Percentiles rank a stretch among this genome's conserved stretches.
Conservation (phyloP, 768 basidiomycete genomes). For the Hericium erinaceus region DNA sequence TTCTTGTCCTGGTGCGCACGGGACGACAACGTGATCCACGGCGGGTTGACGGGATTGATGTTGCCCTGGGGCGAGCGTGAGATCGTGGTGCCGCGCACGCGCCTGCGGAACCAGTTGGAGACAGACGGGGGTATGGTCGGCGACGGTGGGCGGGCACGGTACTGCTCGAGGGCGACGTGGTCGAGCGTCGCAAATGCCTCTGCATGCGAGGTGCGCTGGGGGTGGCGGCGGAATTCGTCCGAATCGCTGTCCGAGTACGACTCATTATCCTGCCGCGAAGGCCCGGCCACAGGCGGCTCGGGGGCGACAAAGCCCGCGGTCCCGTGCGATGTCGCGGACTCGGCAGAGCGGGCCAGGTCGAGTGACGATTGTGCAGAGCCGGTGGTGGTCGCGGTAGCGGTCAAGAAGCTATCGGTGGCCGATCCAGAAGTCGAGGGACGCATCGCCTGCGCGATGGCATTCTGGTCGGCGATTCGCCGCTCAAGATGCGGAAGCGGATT, state of each 20-base stretch:
- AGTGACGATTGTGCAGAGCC: conserved; percentile 3
- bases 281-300: neutral
- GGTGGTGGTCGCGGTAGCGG: neutral
- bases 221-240: conserved; percentile 7
- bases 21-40: conserved; percentile 60
- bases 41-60: conserved; percentile 28
- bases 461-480: neutral
- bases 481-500: neutral
- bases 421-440: conserved; percentile 1
- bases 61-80: conserved; percentile 15
- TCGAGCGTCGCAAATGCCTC: conserved; percentile 29
- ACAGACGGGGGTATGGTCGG: conserved; percentile 1
- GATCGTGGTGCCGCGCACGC: conserved; percentile 6
- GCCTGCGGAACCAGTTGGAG: conserved; percentile 6
- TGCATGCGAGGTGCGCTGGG: conserved; percentile 23
- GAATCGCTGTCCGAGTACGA: conserved; percentile 14
- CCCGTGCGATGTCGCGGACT: neutral
- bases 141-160: conserved; percentile 13
- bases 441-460: neutral
- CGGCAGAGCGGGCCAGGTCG: conserved; percentile 5
- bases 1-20: conserved; percentile 60
- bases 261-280: conserved; percentile 2
- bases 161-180: conserved; percentile 13
- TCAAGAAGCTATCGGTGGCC: neutral
- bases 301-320: neutral